These are phyloP conservation scores for Phytophthora constricta DNA, from an alignment of 352 stramenopile species.

Conservation along the genomic window DNA sequence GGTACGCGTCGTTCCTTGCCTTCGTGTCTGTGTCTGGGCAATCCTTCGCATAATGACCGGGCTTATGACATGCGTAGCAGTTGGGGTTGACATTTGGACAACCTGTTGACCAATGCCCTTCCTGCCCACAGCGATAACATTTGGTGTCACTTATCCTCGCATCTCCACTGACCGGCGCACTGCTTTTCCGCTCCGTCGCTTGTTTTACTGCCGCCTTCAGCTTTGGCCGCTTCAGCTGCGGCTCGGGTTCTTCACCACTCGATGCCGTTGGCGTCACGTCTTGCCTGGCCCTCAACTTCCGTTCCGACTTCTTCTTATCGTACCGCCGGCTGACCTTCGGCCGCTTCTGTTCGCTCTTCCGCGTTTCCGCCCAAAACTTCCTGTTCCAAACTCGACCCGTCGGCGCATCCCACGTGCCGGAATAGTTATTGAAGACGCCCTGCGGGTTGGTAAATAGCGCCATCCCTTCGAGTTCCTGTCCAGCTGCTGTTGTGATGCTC, in stretches of 20 bases:
- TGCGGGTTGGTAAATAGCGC: conserved; percentile 10
- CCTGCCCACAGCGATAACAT: too few species aligned
- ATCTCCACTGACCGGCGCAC: too few species aligned
- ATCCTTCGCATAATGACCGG: background rate
- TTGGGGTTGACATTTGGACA: background rate
- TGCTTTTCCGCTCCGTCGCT: too few species aligned
- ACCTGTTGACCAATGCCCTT: too few species aligned
- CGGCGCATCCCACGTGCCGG: background rate
- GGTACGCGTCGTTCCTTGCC: background rate
- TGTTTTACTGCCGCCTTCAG: too few species aligned
- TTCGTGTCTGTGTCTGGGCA: background rate
- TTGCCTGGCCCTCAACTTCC: too few species aligned
- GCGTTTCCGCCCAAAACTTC: background rate
- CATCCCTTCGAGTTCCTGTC: background rate
- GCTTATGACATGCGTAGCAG: background rate
- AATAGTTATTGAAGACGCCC: background rate
- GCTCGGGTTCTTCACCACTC: too few species aligned
- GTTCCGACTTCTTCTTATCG: too few species aligned
- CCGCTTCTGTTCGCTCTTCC: background rate
- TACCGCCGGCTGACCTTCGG: background rate
- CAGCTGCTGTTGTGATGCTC: background rate
- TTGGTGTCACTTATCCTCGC: too few species aligned
- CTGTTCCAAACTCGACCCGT: conserved; percentile 1
- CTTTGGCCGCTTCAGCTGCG: too few species aligned
- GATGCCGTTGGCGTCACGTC: too few species aligned